Conservation (phyloP, 2,329 filamentous ascomycete genomes). For the Scleromitrula shiraiana region DNA sequence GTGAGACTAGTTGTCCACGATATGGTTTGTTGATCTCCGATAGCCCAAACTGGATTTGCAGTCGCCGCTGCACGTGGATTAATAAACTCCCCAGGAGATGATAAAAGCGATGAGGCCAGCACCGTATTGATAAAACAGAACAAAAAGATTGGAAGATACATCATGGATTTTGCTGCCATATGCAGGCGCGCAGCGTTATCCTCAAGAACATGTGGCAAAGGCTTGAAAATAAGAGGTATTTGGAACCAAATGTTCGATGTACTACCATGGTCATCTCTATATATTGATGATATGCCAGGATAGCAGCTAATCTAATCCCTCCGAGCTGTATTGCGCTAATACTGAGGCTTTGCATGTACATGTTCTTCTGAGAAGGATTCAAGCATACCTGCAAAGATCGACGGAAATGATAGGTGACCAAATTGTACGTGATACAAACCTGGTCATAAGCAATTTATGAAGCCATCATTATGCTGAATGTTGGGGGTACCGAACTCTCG, state of each 20-base stretch:
- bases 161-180: not conserved
- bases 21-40: conserved; percentile 3
- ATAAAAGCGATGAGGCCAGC: not conserved
- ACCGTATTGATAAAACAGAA: not conserved
- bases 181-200: not conserved
- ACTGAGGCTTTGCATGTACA: no score
- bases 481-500: not conserved
- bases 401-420: not conserved
- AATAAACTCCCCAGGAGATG: not conserved
- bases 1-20: conserved; percentile 5
- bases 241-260: not conserved
- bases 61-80: not conserved
- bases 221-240: not conserved
- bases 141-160: not conserved
- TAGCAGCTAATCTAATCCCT: no score
- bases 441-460: not conserved
- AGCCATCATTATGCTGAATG: not conserved
- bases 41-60: conserved; percentile 1
- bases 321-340: no score
- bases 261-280: not conserved
- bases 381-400: not conserved
- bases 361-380: not conserved
- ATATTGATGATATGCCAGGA: no score
- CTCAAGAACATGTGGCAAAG: not conserved
- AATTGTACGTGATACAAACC: not conserved